A percentile compares a stretch with the other conserved stretches of the same genome.
Conservation (phyloP, 2,329 filamentous ascomycete species). For the Emmonsiellopsis sp. region DNA sequence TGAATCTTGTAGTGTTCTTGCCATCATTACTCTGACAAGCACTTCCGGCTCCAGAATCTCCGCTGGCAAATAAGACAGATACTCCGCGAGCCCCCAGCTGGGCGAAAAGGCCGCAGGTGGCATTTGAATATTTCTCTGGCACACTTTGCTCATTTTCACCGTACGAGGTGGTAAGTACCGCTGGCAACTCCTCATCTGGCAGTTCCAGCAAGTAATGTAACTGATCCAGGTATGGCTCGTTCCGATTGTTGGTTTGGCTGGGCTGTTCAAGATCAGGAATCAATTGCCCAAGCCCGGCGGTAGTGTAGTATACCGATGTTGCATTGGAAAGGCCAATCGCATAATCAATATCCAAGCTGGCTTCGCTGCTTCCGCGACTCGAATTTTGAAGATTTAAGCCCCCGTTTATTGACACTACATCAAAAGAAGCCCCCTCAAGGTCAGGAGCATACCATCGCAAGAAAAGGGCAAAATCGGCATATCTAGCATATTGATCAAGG, state of each 20-base stretch:
- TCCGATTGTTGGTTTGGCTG: conserved; percentile 36
- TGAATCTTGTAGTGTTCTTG: conserved; percentile 42
- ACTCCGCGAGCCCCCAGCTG: conserved; percentile 60
- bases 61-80: conserved; percentile 55
- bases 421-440: conserved; percentile 46
- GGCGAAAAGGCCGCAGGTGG: conserved; percentile 54
- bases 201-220: conserved; percentile 51
- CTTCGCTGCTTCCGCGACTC: conserved; percentile 42
- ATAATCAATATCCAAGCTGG: conserved; percentile 56
- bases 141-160: conserved; percentile 58
- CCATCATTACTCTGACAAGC: conserved; percentile 48
- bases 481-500: conserved; percentile 43
- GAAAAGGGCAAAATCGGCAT: conserved; percentile 49
- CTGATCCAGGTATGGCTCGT: conserved; percentile 60
- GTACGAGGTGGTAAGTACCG: conserved; percentile 61
- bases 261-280: conserved; percentile 40
- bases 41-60: conserved; percentile 51
- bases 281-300: conserved; percentile 47
- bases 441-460: conserved; percentile 46
- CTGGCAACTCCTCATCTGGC: conserved; percentile 47
- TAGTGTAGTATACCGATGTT: conserved; percentile 49
- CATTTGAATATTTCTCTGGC: conserved; percentile 49
- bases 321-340: conserved; percentile 48
- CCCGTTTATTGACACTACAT: conserved; percentile 47
- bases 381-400: conserved; percentile 44